phyloP scores from a whole-genome alignment of 2,329 filamentous ascomycete species.

The Phyllosticta paracitricarpa region DNA sequence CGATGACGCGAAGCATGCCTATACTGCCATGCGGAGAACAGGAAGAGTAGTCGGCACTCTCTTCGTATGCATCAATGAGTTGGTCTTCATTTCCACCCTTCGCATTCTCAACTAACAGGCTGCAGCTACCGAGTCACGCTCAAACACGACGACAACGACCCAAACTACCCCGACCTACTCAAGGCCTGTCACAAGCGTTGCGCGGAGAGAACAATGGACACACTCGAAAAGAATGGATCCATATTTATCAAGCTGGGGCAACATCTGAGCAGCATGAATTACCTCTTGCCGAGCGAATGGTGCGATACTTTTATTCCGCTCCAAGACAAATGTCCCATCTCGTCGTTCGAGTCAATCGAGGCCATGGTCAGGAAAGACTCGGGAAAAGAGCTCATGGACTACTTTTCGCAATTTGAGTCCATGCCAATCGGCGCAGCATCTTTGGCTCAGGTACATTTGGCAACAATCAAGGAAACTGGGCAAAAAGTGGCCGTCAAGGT shows the following conservation, averaged over 20 bases:
- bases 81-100: slow-evolving; percentile 20
- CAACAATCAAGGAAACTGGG: slow-evolving; percentile 69
- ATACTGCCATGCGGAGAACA: slow-evolving; percentile 64
- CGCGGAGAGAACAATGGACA: slow-evolving; percentile 73
- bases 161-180: slow-evolving; percentile 58
- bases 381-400: slow-evolving; percentile 64
- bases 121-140: slow-evolving; percentile 77
- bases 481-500: slow-evolving; percentile 92
- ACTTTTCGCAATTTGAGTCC: slow-evolving; percentile 75
- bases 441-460: slow-evolving; percentile 86
- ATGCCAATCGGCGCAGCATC: slow-evolving; percentile 86
- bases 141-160: slow-evolving; percentile 54
- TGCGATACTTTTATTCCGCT: slow-evolving; percentile 91
- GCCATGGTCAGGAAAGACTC: slow-evolving; percentile 81
- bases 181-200: slow-evolving; percentile 86
- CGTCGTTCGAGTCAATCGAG: slow-evolving; percentile 75
- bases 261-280: slow-evolving; percentile 92
- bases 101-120: slow-evolving; percentile 12
- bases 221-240: slow-evolving; percentile 90
- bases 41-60: slow-evolving; percentile 68
- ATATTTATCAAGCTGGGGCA: slow-evolving; percentile 98
- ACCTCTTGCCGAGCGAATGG: slow-evolving; percentile 84
- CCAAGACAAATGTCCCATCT: slow-evolving; percentile 91
- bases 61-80: slow-evolving; percentile 83
- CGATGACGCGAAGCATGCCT: slow-evolving; percentile 65